phyloP scores from a whole-genome alignment of 345 rosid species.

The Arabidopsis thaliana region TAIR10.1 NC_003074.8:19490001-19490500 shows the following conservation, averaged over 20 bases:
- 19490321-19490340: conserved; percentile 15
- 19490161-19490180: too few relatives aligned
- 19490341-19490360: conserved; percentile 16
- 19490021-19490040: conserved; percentile 7
- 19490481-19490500: too few relatives aligned
- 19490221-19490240: conserved; percentile 13
- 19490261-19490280: conserved; percentile 20
- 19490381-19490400: not conserved
- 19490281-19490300: not conserved
- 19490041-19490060: not conserved
- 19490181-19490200: not conserved
- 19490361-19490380: not conserved
- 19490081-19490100: not conserved
- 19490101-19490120: not conserved
- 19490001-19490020: not conserved
- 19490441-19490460: conserved; percentile 19
- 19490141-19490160: too few relatives aligned
- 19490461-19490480: conserved; percentile 13
- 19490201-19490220: conserved; percentile 8
- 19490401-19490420: conserved; percentile 22
- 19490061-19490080: not conserved
- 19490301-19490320: not conserved
- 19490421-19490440: conserved; percentile 32
- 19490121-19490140: too few relatives aligned
- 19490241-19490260: conserved; percentile 30